Evolutionary conservation across 2,329 filamentous ascomycete species (phyloP).

Genomic region (Sporothrix pallida): DNA sequence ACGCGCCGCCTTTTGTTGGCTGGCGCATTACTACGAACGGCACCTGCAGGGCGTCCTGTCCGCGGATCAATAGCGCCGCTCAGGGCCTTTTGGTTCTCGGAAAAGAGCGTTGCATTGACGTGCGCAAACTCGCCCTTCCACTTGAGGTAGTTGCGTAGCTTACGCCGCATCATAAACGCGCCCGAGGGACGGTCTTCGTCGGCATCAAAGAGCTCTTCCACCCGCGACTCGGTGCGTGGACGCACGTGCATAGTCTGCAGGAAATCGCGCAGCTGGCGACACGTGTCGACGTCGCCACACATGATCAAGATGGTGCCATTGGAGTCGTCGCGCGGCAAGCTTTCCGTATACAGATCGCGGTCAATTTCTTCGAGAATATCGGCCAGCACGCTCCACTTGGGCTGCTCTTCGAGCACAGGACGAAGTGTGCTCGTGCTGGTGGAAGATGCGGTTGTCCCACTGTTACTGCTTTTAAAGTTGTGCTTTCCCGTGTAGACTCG

Average conservation of each 20-base stretch:
- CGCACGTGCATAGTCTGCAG: conserved; percentile 86
- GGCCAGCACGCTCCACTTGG: conserved; percentile 90
- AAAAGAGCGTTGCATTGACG: conserved; percentile 78
- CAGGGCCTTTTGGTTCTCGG: conserved; percentile 78
- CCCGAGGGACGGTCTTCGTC: conserved; percentile 71
- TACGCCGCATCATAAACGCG: conserved; percentile 87
- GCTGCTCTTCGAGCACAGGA: conserved; percentile 89
- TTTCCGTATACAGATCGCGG: conserved; percentile 84
- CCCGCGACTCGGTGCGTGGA: conserved; percentile 54
- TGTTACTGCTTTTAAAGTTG: conserved; percentile 54
- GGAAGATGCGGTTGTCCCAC: conserved; percentile 39
- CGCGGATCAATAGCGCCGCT: conserved; percentile 68
- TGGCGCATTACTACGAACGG: conserved; percentile 64
- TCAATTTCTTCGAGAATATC: conserved; percentile 91
- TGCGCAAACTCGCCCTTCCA: conserved; percentile 92
- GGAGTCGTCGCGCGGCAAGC: conserved; percentile 73
- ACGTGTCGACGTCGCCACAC: conserved; percentile 87
- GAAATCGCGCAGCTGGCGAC: conserved; percentile 87
- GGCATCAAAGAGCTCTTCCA: conserved; percentile 55
- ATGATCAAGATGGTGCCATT: conserved; percentile 94
- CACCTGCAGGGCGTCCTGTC: conserved; percentile 51
- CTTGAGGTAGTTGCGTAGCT: conserved; percentile 80
- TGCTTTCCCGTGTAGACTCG: conserved; percentile 80
- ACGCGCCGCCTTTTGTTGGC: conserved; percentile 85
- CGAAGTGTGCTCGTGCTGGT: conserved; percentile 65